Conservation (phyloP, 176 grass and related monocot genomes). For the Musa troglodytarum region DNA sequence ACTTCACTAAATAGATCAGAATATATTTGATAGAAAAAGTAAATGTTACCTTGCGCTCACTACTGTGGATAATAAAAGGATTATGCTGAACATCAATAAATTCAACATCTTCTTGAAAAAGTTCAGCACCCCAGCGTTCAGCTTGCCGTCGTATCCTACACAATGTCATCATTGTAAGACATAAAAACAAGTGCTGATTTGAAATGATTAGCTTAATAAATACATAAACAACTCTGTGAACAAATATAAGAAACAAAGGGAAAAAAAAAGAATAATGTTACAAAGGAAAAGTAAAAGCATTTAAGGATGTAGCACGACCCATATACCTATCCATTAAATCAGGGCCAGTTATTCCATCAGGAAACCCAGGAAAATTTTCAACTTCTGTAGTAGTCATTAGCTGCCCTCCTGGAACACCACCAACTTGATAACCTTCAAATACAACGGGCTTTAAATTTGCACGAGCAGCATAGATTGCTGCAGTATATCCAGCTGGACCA, state of each 20-base stretch:
- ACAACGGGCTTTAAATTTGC: conserved; percentile 93
- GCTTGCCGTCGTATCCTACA: conserved; percentile 84
- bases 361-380: conserved; percentile 95
- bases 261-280: conserved; percentile 1
- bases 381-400: conserved; percentile 98
- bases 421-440: conserved; percentile 89
- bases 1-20: background rate
- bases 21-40: background rate
- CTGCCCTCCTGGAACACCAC: conserved; percentile 88
- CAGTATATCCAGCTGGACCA: conserved; percentile 88
- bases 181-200: background rate
- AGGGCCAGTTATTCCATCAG: conserved; percentile 86
- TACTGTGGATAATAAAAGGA: conserved; percentile 66
- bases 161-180: background rate
- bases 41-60: conserved; percentile 62
- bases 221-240: background rate
- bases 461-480: conserved; percentile 82
- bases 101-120: conserved; percentile 95
- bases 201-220: background rate
- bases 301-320: background rate
- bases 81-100: conserved; percentile 71
- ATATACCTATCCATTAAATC: conserved; percentile 94
- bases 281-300: background rate
- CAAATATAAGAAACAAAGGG: background rate
- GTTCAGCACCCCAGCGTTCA: conserved; percentile 84